Conservation (phyloP, 805 yeast genomes). For the Wickerhamomyces chambardii region DNA sequence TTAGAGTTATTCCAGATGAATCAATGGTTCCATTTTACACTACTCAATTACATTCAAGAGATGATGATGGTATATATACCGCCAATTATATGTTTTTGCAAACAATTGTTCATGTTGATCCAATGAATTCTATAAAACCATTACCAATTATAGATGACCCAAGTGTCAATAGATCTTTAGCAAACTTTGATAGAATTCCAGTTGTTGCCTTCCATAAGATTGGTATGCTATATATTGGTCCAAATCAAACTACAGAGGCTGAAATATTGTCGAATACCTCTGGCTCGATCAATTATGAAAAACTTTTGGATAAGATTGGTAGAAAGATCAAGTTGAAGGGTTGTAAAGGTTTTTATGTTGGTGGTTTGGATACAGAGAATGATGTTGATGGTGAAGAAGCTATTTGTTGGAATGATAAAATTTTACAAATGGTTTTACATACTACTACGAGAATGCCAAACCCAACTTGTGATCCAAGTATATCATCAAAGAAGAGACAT, state of each 20-base stretch:
- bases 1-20: conserved; percentile 33
- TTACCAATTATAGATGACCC: conserved; percentile 42
- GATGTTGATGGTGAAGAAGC: conserved; percentile 74
- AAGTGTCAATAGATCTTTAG: conserved; percentile 41
- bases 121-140: conserved; percentile 27
- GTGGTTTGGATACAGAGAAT: conserved; percentile 68
- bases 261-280: conserved; percentile 55
- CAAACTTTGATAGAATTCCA: conserved; percentile 66
- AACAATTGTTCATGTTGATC: conserved; percentile 33
- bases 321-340: conserved; percentile 45
- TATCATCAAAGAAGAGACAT: conserved; percentile 65
- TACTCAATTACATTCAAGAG: conserved; percentile 12
- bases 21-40: conserved; percentile 23
- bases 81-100: conserved; percentile 47
- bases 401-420: conserved; percentile 61
- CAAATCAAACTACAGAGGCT: conserved; percentile 50
- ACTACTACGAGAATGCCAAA: conserved; percentile 78
- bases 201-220: conserved; percentile 71
- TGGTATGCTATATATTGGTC: conserved; percentile 70
- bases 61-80: conserved; percentile 19
- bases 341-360: conserved; percentile 49
- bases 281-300: conserved; percentile 58
- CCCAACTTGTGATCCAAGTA: conserved; percentile 26
- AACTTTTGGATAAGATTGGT: conserved; percentile 54
- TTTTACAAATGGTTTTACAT: conserved; percentile 67